Evolutionary conservation across 129 eudicot species (phyloP).

Genomic region (Scalesia atractyloides): DNA sequence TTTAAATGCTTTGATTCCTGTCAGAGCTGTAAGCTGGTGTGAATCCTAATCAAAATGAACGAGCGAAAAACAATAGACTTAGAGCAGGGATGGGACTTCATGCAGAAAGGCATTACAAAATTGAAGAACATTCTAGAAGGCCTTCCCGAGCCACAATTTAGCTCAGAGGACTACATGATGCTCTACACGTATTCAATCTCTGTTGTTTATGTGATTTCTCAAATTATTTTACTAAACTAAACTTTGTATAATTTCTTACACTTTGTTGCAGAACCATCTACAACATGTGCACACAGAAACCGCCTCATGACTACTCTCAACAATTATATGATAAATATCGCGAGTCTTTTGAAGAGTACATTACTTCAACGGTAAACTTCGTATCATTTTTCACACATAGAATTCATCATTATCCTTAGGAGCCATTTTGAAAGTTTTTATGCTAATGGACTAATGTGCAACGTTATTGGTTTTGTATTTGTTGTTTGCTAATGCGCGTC

Average conservation of each 20-base stretch:
- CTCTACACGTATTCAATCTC: conserved; percentile 73
- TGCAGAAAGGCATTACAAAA: conserved; percentile 89
- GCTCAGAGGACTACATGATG: conserved; percentile 96
- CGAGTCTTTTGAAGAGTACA: conserved; percentile 83
- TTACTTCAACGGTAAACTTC: conserved; percentile 57
- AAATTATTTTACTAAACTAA: background rate
- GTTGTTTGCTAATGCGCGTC: background rate
- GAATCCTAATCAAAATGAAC: conserved; percentile 49
- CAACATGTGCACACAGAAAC: conserved; percentile 93
- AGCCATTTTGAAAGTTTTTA: background rate
- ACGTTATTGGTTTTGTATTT: background rate
- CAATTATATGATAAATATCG: conserved; percentile 84
- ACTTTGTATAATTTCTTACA: conserved; percentile 19
- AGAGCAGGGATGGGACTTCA: conserved; percentile 94
- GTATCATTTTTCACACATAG: background rate
- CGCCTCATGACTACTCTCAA: conserved; percentile 94
- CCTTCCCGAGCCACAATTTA: conserved; percentile 90
- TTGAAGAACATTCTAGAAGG: conserved; percentile 89
- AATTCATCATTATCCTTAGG: background rate
- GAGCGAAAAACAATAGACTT: conserved; percentile 77
- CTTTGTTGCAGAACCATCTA: conserved; percentile 63
- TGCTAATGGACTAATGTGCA: background rate
- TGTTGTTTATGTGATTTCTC: background rate
- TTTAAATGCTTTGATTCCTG: conserved; percentile 13
- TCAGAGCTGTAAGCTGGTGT: conserved; percentile 24